Evolutionary conservation across 2,329 filamentous ascomycete species (phyloP).

Genomic region (Elsinoe necatrix): DNA sequence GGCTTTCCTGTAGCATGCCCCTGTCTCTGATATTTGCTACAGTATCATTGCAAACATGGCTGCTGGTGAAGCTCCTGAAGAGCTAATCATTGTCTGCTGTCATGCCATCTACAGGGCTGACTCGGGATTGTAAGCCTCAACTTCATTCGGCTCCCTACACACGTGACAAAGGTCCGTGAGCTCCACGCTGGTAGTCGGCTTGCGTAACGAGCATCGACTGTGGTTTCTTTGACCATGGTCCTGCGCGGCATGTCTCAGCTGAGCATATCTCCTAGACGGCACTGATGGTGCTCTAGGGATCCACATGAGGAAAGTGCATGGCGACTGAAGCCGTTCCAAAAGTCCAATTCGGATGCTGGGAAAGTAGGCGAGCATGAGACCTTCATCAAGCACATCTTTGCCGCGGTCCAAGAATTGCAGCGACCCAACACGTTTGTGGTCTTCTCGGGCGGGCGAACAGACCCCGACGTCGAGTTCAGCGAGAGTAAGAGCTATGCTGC

Average conservation of each 20-base stretch:
- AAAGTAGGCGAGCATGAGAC: constrained; percentile 64
- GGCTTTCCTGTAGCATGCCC: too few species aligned
- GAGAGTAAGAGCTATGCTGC: constrained; percentile 24
- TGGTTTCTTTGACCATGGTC: not conserved
- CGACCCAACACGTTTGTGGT: constrained; percentile 47
- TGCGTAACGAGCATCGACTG: not conserved
- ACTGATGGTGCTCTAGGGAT: constrained; percentile 14
- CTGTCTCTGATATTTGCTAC: not conserved
- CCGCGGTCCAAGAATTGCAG: constrained; percentile 49
- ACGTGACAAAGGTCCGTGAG: not conserved
- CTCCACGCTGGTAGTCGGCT: not conserved
- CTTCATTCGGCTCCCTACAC: not conserved
- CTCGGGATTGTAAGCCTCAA: constrained; percentile 23
- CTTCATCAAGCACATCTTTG: constrained; percentile 66
- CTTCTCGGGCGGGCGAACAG: constrained; percentile 59
- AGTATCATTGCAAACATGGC: not conserved
- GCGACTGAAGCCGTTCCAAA: constrained; percentile 68
- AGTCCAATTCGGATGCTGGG: constrained; percentile 28
- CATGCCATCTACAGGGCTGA: constrained; percentile 60
- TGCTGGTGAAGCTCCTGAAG: not conserved
- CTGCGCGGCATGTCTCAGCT: not conserved
- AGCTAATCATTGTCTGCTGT: constrained; percentile 74
- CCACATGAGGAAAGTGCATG: constrained; percentile 37
- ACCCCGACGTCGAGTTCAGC: constrained; percentile 25
- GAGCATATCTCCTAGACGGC: not conserved